Evolutionary conservation across 352 stramenopile genomes (phyloP), one percentile per base, ranked within the genome.

Genomic region (Salisapilia sapeloensis): DNA sequence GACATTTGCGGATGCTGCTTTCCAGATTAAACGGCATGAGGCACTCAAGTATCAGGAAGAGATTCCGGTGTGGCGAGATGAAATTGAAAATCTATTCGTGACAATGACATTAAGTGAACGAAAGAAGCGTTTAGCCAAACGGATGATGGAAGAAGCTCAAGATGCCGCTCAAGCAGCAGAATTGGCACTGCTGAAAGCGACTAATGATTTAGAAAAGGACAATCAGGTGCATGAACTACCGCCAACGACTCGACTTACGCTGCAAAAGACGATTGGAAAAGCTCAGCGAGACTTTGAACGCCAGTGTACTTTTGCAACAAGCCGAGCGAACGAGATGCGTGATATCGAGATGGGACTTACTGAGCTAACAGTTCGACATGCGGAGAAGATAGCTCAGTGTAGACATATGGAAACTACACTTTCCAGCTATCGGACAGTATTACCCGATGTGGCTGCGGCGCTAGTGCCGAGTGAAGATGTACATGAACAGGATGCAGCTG

Each of bases 11-110:
- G 46, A 48, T 18, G 60, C 79, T 33, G 53, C 53, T 0, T 44
- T 84, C 3, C 55, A 53, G 28, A 42, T 49, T 8, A 78, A 77
- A 29, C 55, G 48, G 1, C 41, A 51, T 0, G 69, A 76, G 16
- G 59, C 62, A 2, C 44, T 81, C 11, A 75, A 71, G 34, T 69
- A 72, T 23, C 69, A 84, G 45, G 61, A 78, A n/a, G 21, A 77
- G 17, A 21, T 80, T 21, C 65, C 69, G 13, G 29, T 53, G 5
- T 58, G 62, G 30, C 57, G 60, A 20, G 60, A 80, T 16, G 61
- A 77, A 24, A 53, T 82, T 26, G 42, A 70, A 34, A 72, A 77
- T 26, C 44, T 84, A 3, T 79, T 81, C 24, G 40, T 75, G 12
- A 82, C 62, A 4, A 70, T 82, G 6, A 55, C 80, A 30, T 43